A percentile compares a stretch with the other conserved stretches of the same genome.
Evolutionary conservation across 805 yeast species (phyloP).

Genomic region (Hanseniaspora mollemarum): DNA sequence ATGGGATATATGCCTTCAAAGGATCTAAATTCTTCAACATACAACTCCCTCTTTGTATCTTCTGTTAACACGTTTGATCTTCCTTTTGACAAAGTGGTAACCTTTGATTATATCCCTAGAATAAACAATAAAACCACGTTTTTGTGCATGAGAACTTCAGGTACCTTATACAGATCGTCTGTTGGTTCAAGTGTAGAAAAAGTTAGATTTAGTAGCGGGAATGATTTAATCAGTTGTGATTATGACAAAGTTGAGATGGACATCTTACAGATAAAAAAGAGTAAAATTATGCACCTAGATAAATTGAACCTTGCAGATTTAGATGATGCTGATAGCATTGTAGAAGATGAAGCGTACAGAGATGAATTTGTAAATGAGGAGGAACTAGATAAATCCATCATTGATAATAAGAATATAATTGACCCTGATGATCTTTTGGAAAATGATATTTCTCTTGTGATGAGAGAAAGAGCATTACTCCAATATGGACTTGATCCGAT

Average conservation of each 20-base stretch:
- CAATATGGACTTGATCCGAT: slow-evolving; percentile 66
- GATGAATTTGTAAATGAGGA: slow-evolving; percentile 22
- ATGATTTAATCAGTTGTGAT: slow-evolving; percentile 49
- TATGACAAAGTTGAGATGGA: slow-evolving; percentile 26
- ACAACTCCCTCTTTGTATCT: slow-evolving; percentile 59
- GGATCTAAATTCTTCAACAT: slow-evolving; percentile 22
- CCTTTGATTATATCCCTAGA: slow-evolving; percentile 68
- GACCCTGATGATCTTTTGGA: slow-evolving; percentile 39
- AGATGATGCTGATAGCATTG: slow-evolving; percentile 19
- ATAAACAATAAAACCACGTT: slow-evolving; percentile 51
- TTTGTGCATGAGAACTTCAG: slow-evolving; percentile 84
- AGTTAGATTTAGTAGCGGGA: slow-evolving; percentile 54
- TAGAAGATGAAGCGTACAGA: background rate
- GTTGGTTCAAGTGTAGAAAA: slow-evolving; percentile 55
- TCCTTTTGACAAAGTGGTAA: slow-evolving; percentile 67
- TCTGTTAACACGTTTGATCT: slow-evolving; percentile 64
- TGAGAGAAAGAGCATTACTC: slow-evolving; percentile 55
- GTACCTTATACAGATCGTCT: slow-evolving; percentile 71
- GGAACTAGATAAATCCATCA: slow-evolving; percentile 20
- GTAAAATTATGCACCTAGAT: slow-evolving; percentile 26
- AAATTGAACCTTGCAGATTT: slow-evolving; percentile 26
- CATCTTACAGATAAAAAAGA: slow-evolving; percentile 22
- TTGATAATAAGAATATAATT: slow-evolving; percentile 20
- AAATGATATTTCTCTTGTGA: slow-evolving; percentile 63
- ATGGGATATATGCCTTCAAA: slow-evolving; percentile 45